phyloP scores from a whole-genome alignment of 2,329 filamentous ascomycete genomes.

The Sporothrix curviconia region DNA sequence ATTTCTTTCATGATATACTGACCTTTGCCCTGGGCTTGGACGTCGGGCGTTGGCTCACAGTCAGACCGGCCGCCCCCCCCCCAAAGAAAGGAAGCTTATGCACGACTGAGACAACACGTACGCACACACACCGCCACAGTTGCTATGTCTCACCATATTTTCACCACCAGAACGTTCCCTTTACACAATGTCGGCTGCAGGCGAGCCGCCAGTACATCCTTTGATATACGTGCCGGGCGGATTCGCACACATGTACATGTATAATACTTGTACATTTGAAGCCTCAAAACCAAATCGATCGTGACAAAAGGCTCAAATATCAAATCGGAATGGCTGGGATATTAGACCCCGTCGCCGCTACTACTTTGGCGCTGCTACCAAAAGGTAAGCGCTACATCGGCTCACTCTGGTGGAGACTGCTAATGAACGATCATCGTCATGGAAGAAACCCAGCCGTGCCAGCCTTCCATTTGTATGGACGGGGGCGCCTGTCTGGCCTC shows the following conservation, averaged over 20 bases:
- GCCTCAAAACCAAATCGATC: no score
- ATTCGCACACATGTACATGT: background rate
- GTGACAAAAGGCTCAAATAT: no score
- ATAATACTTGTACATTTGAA: background rate
- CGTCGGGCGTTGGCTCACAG: background rate
- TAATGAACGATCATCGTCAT: background rate
- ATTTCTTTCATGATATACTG: background rate
- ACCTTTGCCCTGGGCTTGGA: background rate
- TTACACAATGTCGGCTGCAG: background rate
- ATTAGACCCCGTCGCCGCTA: background rate
- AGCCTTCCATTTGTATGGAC: background rate
- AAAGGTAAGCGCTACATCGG: background rate
- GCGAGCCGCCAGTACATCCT: background rate
- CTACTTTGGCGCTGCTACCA: background rate
- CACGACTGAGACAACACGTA: constrained; percentile 5
- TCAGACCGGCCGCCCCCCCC: background rate
- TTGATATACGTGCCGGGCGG: background rate
- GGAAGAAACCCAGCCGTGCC: background rate
- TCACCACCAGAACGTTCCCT: background rate
- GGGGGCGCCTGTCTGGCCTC: background rate
- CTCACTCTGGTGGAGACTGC: background rate
- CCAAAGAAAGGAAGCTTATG: background rate
- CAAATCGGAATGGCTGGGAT: no score
- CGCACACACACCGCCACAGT: constrained; percentile 1
- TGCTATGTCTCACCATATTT: background rate